Conservation (phyloP, 2,329 filamentous ascomycete genomes). For the Colletotrichum sp. region DNA sequence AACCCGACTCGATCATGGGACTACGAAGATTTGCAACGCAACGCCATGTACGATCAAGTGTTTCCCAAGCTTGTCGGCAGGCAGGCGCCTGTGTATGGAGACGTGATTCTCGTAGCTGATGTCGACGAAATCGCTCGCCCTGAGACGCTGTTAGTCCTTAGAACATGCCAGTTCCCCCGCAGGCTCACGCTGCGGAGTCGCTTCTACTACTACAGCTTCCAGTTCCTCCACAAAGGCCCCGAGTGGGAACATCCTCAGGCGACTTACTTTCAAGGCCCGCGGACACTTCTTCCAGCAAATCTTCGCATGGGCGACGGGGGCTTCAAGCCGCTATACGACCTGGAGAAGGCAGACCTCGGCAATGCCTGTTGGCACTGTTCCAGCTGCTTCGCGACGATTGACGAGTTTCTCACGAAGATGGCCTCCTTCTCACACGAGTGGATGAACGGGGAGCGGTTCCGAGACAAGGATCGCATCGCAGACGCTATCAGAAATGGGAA, state of each 20-base stretch:
- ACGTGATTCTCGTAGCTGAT: conserved; percentile 65
- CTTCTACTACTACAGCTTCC: conserved; percentile 65
- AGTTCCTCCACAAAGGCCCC: conserved; percentile 46
- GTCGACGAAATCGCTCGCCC: conserved; percentile 66
- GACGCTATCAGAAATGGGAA: conserved; percentile 54
- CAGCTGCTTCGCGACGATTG: conserved; percentile 62
- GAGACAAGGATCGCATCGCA: conserved; percentile 52
- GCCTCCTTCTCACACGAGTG: conserved; percentile 46
- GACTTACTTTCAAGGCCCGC: conserved; percentile 50
- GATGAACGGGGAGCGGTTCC: conserved; percentile 55
- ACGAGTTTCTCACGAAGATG: conserved; percentile 61
- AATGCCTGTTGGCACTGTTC: conserved; percentile 68
- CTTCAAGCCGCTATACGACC: conserved; percentile 9
- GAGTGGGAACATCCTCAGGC: conserved; percentile 67
- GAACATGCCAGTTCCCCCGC: conserved; percentile 56
- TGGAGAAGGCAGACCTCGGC: conserved; percentile 36
- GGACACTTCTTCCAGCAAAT: conserved; percentile 58
- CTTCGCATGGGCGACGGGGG: conserved; percentile 46
- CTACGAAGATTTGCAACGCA: conserved; percentile 56
- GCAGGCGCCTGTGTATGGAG: conserved; percentile 47
- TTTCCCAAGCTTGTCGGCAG: conserved; percentile 50
- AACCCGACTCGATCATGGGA: conserved; percentile 44
- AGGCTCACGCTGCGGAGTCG: conserved; percentile 55
- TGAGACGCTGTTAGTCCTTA: conserved; percentile 50
- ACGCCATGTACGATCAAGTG: conserved; percentile 63